These are phyloP conservation scores for Balamuthia mandrillaris DNA, from an alignment of 208 protist genomes.

Conservation along the genomic window DNA sequence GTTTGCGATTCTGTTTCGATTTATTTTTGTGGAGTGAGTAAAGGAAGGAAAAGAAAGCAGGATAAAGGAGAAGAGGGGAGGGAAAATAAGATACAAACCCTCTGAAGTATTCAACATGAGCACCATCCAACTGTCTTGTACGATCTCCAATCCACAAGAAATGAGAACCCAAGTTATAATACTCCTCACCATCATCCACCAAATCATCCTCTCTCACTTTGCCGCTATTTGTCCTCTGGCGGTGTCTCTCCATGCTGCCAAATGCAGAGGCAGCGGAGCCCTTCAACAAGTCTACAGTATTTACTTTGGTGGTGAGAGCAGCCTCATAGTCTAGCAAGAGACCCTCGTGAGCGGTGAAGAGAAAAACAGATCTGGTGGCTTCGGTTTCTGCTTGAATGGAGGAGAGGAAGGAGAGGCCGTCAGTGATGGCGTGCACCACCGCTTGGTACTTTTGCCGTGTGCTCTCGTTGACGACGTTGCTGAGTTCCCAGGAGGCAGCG, in stretches of 20 bases:
- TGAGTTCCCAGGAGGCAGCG: slow-evolving; percentile 39
- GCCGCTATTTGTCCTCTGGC: background rate
- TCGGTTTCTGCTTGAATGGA: background rate
- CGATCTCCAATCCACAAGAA: slow-evolving; percentile 76
- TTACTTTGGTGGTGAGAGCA: slow-evolving; percentile 51
- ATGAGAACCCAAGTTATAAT: slow-evolving; percentile 70
- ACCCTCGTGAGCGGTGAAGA: slow-evolving; percentile 72
- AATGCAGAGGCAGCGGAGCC: no score
- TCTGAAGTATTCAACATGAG: slow-evolving; percentile 74
- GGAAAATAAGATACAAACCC: no score
- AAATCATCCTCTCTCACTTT: background rate
- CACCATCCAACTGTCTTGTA: slow-evolving; percentile 66
- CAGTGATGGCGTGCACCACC: slow-evolving; percentile 41
- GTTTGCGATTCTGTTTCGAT: slow-evolving; percentile 56
- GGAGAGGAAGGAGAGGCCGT: slow-evolving; percentile 30
- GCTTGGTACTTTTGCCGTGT: slow-evolving; percentile 37
- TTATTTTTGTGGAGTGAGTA: background rate
- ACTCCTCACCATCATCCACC: no score
- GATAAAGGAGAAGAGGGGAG: no score
- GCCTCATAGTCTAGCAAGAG: slow-evolving; percentile 67
- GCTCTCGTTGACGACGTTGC: slow-evolving; percentile 4
- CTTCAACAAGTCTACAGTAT: background rate
- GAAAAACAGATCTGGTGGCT: background rate
- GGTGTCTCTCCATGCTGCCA: no score
- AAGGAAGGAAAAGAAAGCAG: background rate